Percentiles rank a stretch among this genome's conserved stretches.
Conservation (phyloP, 306 rosid species). For the Lupinus albus region DNA sequence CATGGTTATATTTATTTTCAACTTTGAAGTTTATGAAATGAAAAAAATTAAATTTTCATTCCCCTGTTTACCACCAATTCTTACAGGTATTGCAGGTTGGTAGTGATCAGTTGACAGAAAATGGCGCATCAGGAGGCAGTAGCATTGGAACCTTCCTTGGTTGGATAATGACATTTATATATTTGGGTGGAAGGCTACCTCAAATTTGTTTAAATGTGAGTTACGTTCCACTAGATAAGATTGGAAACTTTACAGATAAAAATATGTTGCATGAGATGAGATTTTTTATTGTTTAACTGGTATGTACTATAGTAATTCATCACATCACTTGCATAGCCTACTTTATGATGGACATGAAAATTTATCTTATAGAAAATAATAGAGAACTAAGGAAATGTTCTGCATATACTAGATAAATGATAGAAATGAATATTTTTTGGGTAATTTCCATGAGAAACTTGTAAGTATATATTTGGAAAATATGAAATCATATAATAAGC, state of each 20-base stretch:
- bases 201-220: constrained; percentile 84
- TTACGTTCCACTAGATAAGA: constrained; percentile 35
- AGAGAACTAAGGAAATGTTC: background rate
- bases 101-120: constrained; percentile 44
- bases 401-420: background rate
- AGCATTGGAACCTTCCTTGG: constrained; percentile 66
- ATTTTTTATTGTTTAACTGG: constrained; percentile 1
- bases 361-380: constrained; percentile 15
- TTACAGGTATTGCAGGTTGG: constrained; percentile 47
- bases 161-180: constrained; percentile 84
- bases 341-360: constrained; percentile 28
- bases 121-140: constrained; percentile 44
- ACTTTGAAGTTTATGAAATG: constrained; percentile 9
- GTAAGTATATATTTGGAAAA: constrained; percentile 13
- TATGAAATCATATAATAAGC: constrained; percentile 11
- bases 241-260: constrained; percentile 24
- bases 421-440: constrained; percentile 14
- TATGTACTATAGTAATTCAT: constrained; percentile 17
- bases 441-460: constrained; percentile 14
- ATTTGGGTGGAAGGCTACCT: constrained; percentile 86
- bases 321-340: constrained; percentile 25
- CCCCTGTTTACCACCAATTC: constrained; percentile 25
- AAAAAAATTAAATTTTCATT: constrained; percentile 25
- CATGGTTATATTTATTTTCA: constrained; percentile 4
- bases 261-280: constrained; percentile 23